Evolutionary conservation across 2,329 filamentous ascomycete genomes (phyloP).

Genomic region (Phialemonium atrogriseum): DNA sequence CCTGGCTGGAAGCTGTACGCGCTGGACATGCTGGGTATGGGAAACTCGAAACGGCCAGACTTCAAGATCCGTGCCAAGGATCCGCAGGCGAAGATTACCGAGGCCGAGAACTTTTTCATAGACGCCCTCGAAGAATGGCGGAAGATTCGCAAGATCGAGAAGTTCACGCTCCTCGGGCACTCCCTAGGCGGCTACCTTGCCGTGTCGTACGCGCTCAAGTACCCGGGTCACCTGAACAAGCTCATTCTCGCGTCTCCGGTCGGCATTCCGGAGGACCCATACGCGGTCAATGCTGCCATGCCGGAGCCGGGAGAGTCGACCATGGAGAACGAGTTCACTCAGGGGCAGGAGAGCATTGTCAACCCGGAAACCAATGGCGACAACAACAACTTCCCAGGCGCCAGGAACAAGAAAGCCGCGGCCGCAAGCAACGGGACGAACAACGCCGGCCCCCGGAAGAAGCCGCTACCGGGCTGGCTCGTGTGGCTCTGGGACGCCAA

Average conservation of each 20-base stretch:
- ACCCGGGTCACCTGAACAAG: slow-evolving; percentile 90
- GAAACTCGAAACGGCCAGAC: slow-evolving; percentile 71
- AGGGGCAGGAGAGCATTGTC: slow-evolving; percentile 54
- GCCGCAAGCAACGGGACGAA: slow-evolving; percentile 18
- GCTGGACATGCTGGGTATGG: slow-evolving; percentile 93
- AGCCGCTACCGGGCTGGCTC: slow-evolving; percentile 74
- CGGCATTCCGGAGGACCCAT: slow-evolving; percentile 89
- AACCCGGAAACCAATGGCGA: slow-evolving; percentile 25
- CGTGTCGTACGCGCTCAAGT: slow-evolving; percentile 91
- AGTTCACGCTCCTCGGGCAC: slow-evolving; percentile 89
- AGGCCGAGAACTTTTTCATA: slow-evolving; percentile 93
- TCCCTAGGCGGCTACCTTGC: slow-evolving; percentile 92
- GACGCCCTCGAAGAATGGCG: slow-evolving; percentile 97
- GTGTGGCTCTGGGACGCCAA: slow-evolving; percentile 96
- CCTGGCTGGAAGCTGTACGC: slow-evolving; percentile 85
- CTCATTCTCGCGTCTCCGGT: slow-evolving; percentile 92
- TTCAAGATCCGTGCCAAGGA: slow-evolving; percentile 84
- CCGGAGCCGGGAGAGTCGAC: slow-evolving; percentile 69
- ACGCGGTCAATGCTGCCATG: slow-evolving; percentile 72
- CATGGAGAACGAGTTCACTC: slow-evolving; percentile 68
- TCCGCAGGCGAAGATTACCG: slow-evolving; percentile 69
- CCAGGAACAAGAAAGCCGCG: slow-evolving; percentile 21
- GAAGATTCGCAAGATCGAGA: slow-evolving; percentile 76
- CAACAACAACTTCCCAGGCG: slow-evolving; percentile 20
- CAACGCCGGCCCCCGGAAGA: slow-evolving; percentile 27